Conservation (phyloP, 805 yeast species). For the Candida peoriensis region DNA sequence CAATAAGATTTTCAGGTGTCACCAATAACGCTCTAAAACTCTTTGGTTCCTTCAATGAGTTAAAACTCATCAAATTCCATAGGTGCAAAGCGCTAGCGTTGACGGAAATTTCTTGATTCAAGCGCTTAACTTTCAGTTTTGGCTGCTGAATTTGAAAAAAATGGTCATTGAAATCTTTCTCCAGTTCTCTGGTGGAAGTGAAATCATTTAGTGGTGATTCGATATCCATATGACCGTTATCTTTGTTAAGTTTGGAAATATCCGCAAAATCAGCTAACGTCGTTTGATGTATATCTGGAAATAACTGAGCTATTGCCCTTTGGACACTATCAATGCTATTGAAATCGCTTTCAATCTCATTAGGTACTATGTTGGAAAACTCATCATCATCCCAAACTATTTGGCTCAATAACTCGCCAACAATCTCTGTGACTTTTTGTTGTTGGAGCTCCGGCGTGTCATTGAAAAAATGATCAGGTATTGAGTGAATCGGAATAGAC, state of each 20-base stretch:
- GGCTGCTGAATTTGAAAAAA: constrained; percentile 34
- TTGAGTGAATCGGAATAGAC: constrained; percentile 55
- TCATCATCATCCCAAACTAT: constrained; percentile 23
- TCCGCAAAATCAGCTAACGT: constrained; percentile 19
- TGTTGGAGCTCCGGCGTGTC: constrained; percentile 29
- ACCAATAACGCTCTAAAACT: constrained; percentile 49
- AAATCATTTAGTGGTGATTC: constrained; percentile 17
- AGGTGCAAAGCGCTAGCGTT: constrained; percentile 44
- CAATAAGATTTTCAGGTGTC: constrained; percentile 24
- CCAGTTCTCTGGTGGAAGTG: not conserved
- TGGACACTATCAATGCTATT: constrained; percentile 15
- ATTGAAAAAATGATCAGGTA: constrained; percentile 48
- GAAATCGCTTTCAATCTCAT: constrained; percentile 1
- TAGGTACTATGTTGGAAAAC: constrained; percentile 10
- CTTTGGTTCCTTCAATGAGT: constrained; percentile 47
- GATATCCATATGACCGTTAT: constrained; percentile 3
- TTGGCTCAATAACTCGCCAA: constrained; percentile 28
- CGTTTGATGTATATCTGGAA: constrained; percentile 21
- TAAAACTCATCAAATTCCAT: constrained; percentile 56
- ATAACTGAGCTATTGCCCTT: constrained; percentile 24
- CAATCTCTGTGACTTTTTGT: constrained; percentile 13
- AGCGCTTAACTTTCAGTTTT: constrained; percentile 28
- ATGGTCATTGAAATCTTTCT: constrained; percentile 1
- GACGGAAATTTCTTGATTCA: constrained; percentile 36
- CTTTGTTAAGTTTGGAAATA: not conserved